Conservation (phyloP, 176 grass and related monocot species). For the Oryza coarctata region DNA sequence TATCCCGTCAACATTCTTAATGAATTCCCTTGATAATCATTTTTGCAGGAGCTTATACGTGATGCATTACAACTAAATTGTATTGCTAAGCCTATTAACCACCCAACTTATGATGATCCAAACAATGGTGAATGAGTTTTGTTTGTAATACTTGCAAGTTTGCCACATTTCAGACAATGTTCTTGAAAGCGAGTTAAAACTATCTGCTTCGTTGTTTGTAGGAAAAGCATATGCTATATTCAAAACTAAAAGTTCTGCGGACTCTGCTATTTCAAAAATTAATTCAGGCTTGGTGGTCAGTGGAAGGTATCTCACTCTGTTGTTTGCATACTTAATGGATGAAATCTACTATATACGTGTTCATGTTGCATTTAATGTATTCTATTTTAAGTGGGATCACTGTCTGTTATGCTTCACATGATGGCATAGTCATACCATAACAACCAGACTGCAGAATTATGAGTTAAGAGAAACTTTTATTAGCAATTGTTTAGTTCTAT, state of each 20-base stretch:
- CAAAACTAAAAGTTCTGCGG: slow-evolving; percentile 52
- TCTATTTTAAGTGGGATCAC: slow-evolving; percentile 15
- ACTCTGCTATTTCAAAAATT: slow-evolving; percentile 58
- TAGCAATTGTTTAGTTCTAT: not conserved
- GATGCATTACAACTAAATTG: slow-evolving; percentile 42
- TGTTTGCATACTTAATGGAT: slow-evolving; percentile 12
- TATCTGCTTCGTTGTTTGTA: slow-evolving; percentile 41
- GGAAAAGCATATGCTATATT: slow-evolving; percentile 94
- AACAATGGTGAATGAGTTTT: slow-evolving; percentile 50
- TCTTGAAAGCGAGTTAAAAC: slow-evolving; percentile 6
- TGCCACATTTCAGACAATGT: slow-evolving; percentile 16
- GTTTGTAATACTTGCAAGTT: slow-evolving; percentile 15
- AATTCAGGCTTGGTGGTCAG: slow-evolving; percentile 71
- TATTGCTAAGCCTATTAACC: slow-evolving; percentile 47
- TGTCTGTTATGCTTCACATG: slow-evolving; percentile 34
- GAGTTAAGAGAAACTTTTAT: not conserved
- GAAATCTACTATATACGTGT: slow-evolving; percentile 12
- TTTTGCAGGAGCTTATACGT: slow-evolving; percentile 42
- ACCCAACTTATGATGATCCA: slow-evolving; percentile 56
- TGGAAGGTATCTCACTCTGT: slow-evolving; percentile 67
- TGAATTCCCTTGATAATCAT: slow-evolving; percentile 17
- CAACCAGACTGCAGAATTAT: slow-evolving; percentile 18
- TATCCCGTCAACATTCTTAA: not conserved
- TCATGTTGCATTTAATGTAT: slow-evolving; percentile 18
- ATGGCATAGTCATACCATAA: not conserved